Conservation (phyloP, 2,329 filamentous ascomycete genomes). For the Ophiostoma triangulosporum region DNA sequence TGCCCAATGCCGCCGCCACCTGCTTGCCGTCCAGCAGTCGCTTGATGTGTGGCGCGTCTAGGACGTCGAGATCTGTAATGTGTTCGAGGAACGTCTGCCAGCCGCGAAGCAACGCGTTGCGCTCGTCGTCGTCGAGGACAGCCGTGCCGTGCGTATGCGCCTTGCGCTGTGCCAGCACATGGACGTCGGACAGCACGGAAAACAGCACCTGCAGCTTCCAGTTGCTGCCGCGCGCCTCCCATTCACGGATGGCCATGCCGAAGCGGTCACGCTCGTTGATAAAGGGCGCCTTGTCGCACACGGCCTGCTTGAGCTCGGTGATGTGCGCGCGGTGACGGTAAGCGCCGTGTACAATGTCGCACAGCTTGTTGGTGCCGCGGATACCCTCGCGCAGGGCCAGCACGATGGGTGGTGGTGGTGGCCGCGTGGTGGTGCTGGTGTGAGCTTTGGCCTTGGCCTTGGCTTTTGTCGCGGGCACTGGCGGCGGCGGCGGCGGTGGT, state of each 20-base stretch:
- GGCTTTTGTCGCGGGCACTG: slow-evolving; percentile 13
- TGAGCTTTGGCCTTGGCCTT: background rate
- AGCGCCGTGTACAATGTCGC: slow-evolving; percentile 39
- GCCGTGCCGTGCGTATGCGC: slow-evolving; percentile 5
- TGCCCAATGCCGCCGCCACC: slow-evolving; percentile 52
- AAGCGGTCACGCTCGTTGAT: slow-evolving; percentile 46
- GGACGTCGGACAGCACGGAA: slow-evolving; percentile 50
- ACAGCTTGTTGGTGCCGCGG: slow-evolving; percentile 63
- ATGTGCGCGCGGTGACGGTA: slow-evolving; percentile 14
- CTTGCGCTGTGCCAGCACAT: slow-evolving; percentile 14
- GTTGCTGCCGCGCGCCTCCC: slow-evolving; percentile 47
- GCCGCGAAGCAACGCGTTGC: slow-evolving; percentile 30
- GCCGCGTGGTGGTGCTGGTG: background rate
- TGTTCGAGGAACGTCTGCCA: slow-evolving; percentile 46
- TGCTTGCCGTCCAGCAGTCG: slow-evolving; percentile 62
- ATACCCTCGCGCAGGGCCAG: slow-evolving; percentile 63
- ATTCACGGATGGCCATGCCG: slow-evolving; percentile 61
- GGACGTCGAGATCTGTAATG: slow-evolving; percentile 38
- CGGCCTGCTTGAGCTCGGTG: slow-evolving; percentile 33
- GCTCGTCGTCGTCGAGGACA: slow-evolving; percentile 18
- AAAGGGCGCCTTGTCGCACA: slow-evolving; percentile 28
- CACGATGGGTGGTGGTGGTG: slow-evolving; percentile 40
- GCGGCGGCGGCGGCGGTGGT: slow-evolving; percentile 30
- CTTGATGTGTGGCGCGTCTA: slow-evolving; percentile 44
- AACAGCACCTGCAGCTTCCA: slow-evolving; percentile 63